Percentiles rank a stretch among this genome's conserved stretches.
These are phyloP conservation scores for Cystofilobasidium ferigula DNA, from an alignment of 768 basidiomycete genomes.

Conservation along the genomic window DNA sequence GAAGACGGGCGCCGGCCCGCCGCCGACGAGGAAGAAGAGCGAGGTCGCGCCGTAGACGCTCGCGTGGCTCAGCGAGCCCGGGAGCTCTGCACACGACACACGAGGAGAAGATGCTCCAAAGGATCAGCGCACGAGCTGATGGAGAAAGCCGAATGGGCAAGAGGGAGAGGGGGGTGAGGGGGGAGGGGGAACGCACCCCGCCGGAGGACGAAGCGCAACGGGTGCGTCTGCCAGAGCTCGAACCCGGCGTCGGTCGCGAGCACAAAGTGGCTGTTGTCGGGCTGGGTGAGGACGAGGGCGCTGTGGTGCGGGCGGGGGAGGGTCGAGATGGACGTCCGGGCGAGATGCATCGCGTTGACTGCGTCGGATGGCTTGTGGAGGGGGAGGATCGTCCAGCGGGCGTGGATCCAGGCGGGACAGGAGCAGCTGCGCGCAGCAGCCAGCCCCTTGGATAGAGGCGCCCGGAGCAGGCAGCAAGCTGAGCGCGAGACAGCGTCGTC, in stretches of 20 bases:
- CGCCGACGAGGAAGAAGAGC: conserved; percentile 37
- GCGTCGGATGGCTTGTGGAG: no score
- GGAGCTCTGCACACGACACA: conserved; percentile 28
- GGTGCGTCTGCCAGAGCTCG: conserved; percentile 34
- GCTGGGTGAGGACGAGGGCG: conserved; percentile 32
- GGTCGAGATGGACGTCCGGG: conserved; percentile 35
- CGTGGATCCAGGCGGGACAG: no score
- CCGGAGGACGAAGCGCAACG: conserved; percentile 31
- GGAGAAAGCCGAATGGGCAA: no score
- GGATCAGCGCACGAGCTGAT: no score
- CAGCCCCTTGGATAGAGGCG: no score
- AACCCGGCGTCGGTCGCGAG: conserved; percentile 35
- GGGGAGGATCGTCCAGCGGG: background rate
- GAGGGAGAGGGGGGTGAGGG: no score
- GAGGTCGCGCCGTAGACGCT: conserved; percentile 32
- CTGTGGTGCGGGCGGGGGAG: conserved; percentile 31
- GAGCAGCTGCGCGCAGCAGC: no score
- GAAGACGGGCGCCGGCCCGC: conserved; percentile 36
- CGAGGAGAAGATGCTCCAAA: background rate
- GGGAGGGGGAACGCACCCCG: conserved; percentile 29
- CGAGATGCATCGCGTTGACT: conserved; percentile 33
- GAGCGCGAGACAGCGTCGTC: no score
- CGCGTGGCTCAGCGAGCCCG: conserved; percentile 33
- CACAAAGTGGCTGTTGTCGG: conserved; percentile 32
- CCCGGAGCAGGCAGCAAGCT: no score